Base-by-base conservation (phyloP, 495 filamentous ascomycete genomes). In the Penicillium argentinense region DNA sequence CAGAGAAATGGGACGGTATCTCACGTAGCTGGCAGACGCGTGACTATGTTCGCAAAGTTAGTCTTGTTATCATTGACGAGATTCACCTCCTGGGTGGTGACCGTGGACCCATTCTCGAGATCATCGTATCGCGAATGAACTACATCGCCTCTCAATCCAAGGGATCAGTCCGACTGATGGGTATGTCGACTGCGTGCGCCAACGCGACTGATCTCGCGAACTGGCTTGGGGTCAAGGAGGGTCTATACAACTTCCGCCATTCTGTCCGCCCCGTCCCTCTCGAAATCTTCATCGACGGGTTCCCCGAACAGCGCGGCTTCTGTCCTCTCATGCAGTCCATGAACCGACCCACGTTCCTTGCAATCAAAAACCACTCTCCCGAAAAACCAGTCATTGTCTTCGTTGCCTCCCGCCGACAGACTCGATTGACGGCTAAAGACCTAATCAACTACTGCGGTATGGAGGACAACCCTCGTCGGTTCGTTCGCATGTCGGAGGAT, bases 1-100 rank as follows among this genome's bases (percentile, higher is more conserved):
- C 93, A 19, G 93, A 99, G 66, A 99, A 99, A 63, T 99, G 93
- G 93, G 93, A 99, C 63, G 95, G 95, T 81, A 97, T 99, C 62
- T 93, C 88, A 42, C 87, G 93, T 79, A 91, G 87, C 61, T 99
- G 93, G 93, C 90, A 97, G 63, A 97, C 91, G 2, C 83, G 93
- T 77, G 84, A 87, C 34, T 99, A 97, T 62, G 93, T 99, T 18
- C 85, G 87, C 32, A 87, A 96, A 71, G 95, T 99, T 30, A 89
- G 89, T 47, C 74, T 97, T 25, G 95, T 99, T 32, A 96, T 99
- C 57, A 97, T 99, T 59, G 93, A 99, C 65, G 93, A 99, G 70
- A 97, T 99, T 47, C 93, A 99, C 69, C 70, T 99, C 24, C 78
- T 99, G 9, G 93, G 95, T 23, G 91, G 95, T 46, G 93, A 97